Conservation (phyloP, 352 stramenopile genomes). For the Chrysophaeum taylorii region DNA sequence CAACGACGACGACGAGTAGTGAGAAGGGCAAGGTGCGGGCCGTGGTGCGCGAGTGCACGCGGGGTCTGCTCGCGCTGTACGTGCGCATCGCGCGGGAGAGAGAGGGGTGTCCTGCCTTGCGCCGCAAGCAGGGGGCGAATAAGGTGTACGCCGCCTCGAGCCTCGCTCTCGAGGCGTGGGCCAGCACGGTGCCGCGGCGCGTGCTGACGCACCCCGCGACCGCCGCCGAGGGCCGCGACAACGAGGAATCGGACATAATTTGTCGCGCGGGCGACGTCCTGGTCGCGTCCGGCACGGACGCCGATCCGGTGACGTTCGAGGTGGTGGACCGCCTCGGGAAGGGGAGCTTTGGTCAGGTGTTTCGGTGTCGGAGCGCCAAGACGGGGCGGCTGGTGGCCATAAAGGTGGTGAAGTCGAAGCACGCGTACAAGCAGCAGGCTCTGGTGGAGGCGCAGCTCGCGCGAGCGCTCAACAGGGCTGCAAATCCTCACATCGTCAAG, state of each 20-base stretch:
- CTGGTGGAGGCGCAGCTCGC: conserved; percentile 88
- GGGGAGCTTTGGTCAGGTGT: conserved; percentile 96
- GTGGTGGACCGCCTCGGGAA: conserved; percentile 78
- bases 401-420: conserved; percentile 96
- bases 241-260: conserved; percentile 20
- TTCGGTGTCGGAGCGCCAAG: conserved; percentile 70
- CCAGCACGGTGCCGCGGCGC: conserved; percentile 2
- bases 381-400: conserved; percentile 76
- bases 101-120: no score
- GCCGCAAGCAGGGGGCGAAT: no score
- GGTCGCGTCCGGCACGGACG: not conserved
- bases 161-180: no score
- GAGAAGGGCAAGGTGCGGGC: no score
- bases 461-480: conserved; percentile 27
- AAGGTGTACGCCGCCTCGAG: no score
- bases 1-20: no score
- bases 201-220: conserved; percentile 36
- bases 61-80: no score
- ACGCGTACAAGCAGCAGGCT: conserved; percentile 85
- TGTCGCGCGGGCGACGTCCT: not conserved
- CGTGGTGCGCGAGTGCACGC: no score
- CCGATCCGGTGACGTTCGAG: conserved; percentile 49
- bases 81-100: no score
- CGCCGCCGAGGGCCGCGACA: conserved; percentile 29
- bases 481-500: conserved; percentile 57